A percentile compares a stretch with the other conserved stretches of the same genome.
Conservation (phyloP, 2,329 filamentous ascomycete species). For the Rhynchosporium graminicola region DNA sequence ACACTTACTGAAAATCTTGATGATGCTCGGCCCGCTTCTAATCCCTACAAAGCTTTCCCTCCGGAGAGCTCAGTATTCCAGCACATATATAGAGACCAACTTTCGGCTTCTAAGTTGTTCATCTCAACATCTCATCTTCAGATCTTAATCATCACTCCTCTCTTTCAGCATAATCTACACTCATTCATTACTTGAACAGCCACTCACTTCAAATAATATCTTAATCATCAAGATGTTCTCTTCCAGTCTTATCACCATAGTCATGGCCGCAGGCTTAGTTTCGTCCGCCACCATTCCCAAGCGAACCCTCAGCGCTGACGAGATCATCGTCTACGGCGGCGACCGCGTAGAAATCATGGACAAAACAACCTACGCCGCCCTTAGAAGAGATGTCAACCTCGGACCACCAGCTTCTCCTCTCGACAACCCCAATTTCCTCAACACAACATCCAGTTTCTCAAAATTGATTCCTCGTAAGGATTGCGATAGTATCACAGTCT, state of each 20-base stretch:
- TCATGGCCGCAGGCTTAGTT: constrained; percentile 18
- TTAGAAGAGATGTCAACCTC: constrained; percentile 17
- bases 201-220: constrained; percentile 6
- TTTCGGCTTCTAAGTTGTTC: background rate
- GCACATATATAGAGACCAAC: constrained; percentile 6
- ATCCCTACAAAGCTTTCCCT: too few species aligned
- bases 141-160: constrained; percentile 16
- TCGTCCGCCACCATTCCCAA: constrained; percentile 17
- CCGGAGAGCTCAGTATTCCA: background rate
- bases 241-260: constrained; percentile 15
- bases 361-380: constrained; percentile 32
- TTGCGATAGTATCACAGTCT: constrained; percentile 31
- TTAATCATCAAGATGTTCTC: constrained; percentile 17
- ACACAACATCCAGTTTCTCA: background rate
- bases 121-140: constrained; percentile 11
- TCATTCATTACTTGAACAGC: constrained; percentile 14
- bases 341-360: constrained; percentile 37
- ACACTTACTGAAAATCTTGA: background rate
- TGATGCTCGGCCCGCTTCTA: too few species aligned
- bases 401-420: constrained; percentile 5
- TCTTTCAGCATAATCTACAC: constrained; percentile 14
- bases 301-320: constrained; percentile 28
- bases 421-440: constrained; percentile 12
- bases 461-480: background rate
- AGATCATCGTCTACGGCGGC: constrained; percentile 35